Conservation (phyloP, 495 filamentous ascomycete species). For the Podospora anserina region DNA sequence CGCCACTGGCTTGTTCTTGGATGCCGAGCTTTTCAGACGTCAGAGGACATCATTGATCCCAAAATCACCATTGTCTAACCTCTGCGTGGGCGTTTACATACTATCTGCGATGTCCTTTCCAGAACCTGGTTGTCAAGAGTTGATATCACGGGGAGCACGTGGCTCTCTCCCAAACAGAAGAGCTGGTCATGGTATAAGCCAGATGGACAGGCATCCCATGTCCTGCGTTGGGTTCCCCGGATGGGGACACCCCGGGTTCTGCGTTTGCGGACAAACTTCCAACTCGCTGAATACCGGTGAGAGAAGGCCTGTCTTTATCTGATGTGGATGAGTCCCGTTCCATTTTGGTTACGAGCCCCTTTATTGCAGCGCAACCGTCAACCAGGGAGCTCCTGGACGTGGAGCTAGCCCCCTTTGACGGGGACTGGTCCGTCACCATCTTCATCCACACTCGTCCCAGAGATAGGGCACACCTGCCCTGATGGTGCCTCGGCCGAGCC, state of each 20-base stretch:
- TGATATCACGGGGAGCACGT: not conserved
- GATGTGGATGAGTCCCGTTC: not conserved
- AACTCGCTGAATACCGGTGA: not conserved
- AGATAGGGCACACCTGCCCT: conserved; percentile 13
- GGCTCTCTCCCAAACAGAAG: not conserved
- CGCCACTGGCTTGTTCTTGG: not conserved
- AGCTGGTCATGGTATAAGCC: not conserved
- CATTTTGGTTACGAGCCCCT: conserved; percentile 5
- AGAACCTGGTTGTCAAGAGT: not conserved
- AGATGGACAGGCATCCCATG: conserved; percentile 1
- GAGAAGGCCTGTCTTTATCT: not conserved
- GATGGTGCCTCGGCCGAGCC: conserved; percentile 6
- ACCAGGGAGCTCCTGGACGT: not conserved
- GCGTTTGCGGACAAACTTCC: not conserved
- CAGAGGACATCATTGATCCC: conserved; percentile 4
- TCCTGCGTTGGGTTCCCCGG: not conserved
- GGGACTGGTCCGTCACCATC: not conserved
- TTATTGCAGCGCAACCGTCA: conserved; percentile 7
- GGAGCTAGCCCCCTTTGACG: not conserved
- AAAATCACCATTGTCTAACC: not conserved
- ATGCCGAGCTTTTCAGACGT: conserved; percentile 3
- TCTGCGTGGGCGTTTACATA: not conserved
- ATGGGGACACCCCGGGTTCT: conserved; percentile 14
- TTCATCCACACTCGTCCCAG: not conserved
- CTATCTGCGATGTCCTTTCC: not conserved